Evolutionary conservation across 768 basidiomycete genomes (phyloP).

Genomic region (Pleurotus platypus): DNA sequence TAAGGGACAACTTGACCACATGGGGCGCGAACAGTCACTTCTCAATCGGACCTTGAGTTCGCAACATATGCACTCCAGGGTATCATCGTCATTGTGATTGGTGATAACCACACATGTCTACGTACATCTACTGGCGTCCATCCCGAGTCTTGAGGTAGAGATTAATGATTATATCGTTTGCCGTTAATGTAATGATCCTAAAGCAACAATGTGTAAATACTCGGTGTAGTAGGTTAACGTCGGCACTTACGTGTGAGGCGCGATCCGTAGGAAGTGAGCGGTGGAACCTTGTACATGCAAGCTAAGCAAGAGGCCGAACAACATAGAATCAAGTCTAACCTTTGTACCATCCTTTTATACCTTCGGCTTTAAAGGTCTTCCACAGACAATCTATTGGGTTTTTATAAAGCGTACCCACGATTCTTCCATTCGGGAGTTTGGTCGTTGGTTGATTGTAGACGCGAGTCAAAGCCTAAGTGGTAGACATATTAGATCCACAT

Average conservation of each 20-base stretch:
- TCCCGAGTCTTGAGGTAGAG: slow-evolving; percentile 53
- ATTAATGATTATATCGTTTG: slow-evolving; percentile 75
- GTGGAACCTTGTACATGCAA: slow-evolving; percentile 61
- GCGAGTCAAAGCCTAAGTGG: slow-evolving; percentile 72
- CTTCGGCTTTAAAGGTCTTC: slow-evolving; percentile 93
- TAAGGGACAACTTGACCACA: no score
- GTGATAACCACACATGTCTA: background rate
- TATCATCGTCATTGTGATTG: no score
- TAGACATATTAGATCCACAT: no score
- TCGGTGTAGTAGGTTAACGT: background rate
- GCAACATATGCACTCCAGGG: no score
- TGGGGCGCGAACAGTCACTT: no score
- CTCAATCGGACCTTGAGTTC: no score
- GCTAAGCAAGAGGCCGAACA: background rate
- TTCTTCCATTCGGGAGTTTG: slow-evolving; percentile 63
- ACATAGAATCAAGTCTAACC: slow-evolving; percentile 35
- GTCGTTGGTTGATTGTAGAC: slow-evolving; percentile 95
- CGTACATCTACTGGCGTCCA: slow-evolving; percentile 13
- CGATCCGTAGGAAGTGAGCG: slow-evolving; percentile 90
- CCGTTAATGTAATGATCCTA: slow-evolving; percentile 88
- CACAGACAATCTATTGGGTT: slow-evolving; percentile 95
- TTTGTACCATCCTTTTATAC: slow-evolving; percentile 94
- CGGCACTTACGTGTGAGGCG: slow-evolving; percentile 76
- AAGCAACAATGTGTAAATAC: background rate
- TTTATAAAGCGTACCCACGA: slow-evolving; percentile 77